Percentiles rank a stretch among this genome's conserved stretches.
Evolutionary conservation across 352 stramenopile genomes (phyloP).

Genomic region (Plasmopara viticola): DNA sequence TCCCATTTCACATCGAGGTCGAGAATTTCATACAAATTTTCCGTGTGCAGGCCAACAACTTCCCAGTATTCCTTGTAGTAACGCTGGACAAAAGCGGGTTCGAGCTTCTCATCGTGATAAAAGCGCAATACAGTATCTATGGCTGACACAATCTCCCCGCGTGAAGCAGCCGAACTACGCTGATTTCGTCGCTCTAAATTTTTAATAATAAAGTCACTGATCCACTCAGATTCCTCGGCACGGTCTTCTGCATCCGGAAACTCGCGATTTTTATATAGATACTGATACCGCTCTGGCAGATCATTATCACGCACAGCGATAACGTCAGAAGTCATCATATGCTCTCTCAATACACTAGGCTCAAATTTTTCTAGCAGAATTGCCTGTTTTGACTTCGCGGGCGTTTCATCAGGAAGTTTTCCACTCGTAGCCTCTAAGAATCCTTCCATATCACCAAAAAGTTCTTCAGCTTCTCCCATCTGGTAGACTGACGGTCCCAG

Average conservation of each 20-base stretch:
- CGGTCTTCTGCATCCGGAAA: conserved; percentile 82
- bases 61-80: conserved; percentile 91
- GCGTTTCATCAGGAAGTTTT: conserved; percentile 20
- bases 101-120: conserved; percentile 86
- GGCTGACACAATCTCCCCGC: conserved; percentile 80
- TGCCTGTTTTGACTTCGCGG: conserved; percentile 72
- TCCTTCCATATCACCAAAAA: conserved; percentile 87
- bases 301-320: conserved; percentile 75
- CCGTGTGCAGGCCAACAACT: conserved; percentile 67
- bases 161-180: conserved; percentile 43
- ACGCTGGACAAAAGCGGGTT: conserved; percentile 83
- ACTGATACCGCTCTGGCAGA: conserved; percentile 72
- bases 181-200: conserved; percentile 60
- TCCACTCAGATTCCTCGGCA: conserved; percentile 85
- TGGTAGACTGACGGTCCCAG: conserved; percentile 86
- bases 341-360: conserved; percentile 78
- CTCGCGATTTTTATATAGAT: conserved; percentile 58
- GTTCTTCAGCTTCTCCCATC: conserved; percentile 85
- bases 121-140: conserved; percentile 86
- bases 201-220: conserved; percentile 81
- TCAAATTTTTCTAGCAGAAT: conserved; percentile 86
- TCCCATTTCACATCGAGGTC: conserved; percentile 87
- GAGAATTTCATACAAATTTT: conserved; percentile 82
- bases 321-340: conserved; percentile 87
- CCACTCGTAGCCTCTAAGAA: conserved; percentile 79